phyloP scores from a whole-genome alignment of 306 rosid genomes.

The Trichosanthes truncata region DNA sequence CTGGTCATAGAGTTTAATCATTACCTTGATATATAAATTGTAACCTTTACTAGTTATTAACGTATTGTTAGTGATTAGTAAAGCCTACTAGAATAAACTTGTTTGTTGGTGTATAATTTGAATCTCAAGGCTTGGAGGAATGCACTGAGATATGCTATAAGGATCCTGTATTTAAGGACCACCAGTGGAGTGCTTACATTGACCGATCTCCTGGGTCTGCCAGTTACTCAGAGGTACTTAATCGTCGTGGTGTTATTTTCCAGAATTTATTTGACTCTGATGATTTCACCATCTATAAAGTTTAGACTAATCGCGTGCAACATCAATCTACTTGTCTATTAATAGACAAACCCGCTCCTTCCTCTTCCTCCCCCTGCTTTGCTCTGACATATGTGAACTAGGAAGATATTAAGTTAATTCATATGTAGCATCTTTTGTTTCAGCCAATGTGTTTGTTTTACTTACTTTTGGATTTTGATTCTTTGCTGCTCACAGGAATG shows the following conservation, averaged over 20 bases:
- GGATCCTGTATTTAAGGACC: constrained; percentile 87
- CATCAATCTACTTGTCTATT: neutral
- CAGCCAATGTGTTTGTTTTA: neutral
- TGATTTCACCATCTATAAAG: neutral
- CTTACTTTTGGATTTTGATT: neutral
- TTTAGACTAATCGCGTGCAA: neutral
- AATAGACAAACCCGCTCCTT: neutral
- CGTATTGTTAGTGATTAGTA: neutral
- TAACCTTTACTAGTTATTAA: neutral
- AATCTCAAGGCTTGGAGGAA: constrained; percentile 56
- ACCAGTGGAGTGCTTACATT: constrained; percentile 88
- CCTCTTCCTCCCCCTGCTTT: neutral
- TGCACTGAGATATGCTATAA: constrained; percentile 78
- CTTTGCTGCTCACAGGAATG: constrained; percentile 49
- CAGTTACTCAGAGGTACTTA: constrained; percentile 56
- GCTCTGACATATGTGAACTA: neutral
- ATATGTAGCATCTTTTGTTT: neutral
- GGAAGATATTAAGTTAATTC: neutral
- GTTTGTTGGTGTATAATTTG: neutral
- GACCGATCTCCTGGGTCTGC: constrained; percentile 91
- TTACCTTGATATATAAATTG: neutral
- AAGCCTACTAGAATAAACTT: neutral
- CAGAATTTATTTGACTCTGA: neutral
- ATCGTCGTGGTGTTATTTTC: neutral
- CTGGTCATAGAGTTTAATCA: neutral